Evolutionary conservation across 2,329 filamentous ascomycete genomes (phyloP).

Genomic region (Calonectria hongkongensis): DNA sequence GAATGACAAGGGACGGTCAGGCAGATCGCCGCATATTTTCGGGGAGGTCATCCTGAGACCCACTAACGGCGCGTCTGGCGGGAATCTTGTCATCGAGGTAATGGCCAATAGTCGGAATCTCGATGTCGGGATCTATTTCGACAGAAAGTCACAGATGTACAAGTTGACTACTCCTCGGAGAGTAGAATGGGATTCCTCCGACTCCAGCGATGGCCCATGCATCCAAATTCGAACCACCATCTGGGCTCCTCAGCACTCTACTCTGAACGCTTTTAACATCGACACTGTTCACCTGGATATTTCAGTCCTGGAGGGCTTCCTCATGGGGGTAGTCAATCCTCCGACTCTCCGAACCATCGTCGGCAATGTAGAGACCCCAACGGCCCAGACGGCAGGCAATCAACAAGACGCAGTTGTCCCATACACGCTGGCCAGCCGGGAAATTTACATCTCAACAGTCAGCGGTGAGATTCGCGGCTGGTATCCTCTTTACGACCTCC

Average conservation of each 20-base stretch:
- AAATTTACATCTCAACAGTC: conserved; percentile 64
- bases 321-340: conserved; percentile 56
- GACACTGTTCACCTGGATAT: conserved; percentile 63
- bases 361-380: conserved; percentile 63
- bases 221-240: conserved; percentile 69
- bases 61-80: conserved; percentile 56
- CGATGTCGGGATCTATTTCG: conserved; percentile 57
- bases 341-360: conserved; percentile 60
- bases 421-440: conserved; percentile 65
- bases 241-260: conserved; percentile 64
- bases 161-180: conserved; percentile 62
- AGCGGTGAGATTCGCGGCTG: conserved; percentile 67
- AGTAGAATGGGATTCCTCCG: conserved; percentile 54
- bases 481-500: conserved; percentile 71
- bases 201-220: conserved; percentile 61
- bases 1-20: conserved; percentile 42
- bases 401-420: conserved; percentile 50
- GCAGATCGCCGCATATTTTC: conserved; percentile 61
- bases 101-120: conserved; percentile 67
- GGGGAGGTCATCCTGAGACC: conserved; percentile 69
- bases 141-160: conserved; percentile 62
- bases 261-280: conserved; percentile 62
- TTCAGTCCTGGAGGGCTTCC: conserved; percentile 63
- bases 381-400: conserved; percentile 53
- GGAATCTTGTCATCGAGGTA: conserved; percentile 66